Conservation (phyloP, 129 eudicot species). For the Flaveria robusta region DNA sequence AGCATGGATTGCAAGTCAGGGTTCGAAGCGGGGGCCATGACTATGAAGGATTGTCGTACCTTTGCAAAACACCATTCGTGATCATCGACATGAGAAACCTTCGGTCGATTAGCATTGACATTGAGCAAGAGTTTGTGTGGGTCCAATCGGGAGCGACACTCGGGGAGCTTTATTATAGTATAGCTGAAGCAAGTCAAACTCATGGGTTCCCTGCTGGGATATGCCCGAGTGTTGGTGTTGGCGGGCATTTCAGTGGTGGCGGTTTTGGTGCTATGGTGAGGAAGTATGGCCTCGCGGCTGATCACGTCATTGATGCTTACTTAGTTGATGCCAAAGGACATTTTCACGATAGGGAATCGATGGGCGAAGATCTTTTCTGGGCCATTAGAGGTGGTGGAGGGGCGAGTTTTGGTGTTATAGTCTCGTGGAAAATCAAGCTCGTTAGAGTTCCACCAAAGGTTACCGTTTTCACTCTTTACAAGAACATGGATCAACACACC, state of each 20-base stretch:
- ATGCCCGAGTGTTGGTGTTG: slow-evolving; percentile 62
- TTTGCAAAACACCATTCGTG: slow-evolving; percentile 45
- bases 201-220: slow-evolving; percentile 55
- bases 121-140: slow-evolving; percentile 46
- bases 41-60: slow-evolving; percentile 60
- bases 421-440: slow-evolving; percentile 56
- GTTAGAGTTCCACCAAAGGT: slow-evolving; percentile 54
- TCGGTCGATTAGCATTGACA: slow-evolving; percentile 34
- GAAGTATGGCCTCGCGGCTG: slow-evolving; percentile 65
- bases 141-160: slow-evolving; percentile 56
- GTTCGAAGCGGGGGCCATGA: slow-evolving; percentile 69
- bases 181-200: slow-evolving; percentile 40
- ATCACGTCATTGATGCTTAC: slow-evolving; percentile 54
- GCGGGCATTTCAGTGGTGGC: slow-evolving; percentile 70
- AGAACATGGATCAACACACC: slow-evolving; percentile 41
- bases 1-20: slow-evolving; percentile 40
- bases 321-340: slow-evolving; percentile 46
- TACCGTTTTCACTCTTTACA: slow-evolving; percentile 48
- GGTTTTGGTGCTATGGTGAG: slow-evolving; percentile 66
- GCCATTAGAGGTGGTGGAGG: slow-evolving; percentile 67
- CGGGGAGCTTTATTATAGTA: slow-evolving; percentile 53
- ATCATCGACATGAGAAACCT: slow-evolving; percentile 53
- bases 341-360: slow-evolving; percentile 39
- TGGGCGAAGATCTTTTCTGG: slow-evolving; percentile 65
- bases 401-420: slow-evolving; percentile 56